Evolutionary conservation across 1,284 basidiomycete species (phyloP).

Genomic region (Anthracocystis setariae): DNA sequence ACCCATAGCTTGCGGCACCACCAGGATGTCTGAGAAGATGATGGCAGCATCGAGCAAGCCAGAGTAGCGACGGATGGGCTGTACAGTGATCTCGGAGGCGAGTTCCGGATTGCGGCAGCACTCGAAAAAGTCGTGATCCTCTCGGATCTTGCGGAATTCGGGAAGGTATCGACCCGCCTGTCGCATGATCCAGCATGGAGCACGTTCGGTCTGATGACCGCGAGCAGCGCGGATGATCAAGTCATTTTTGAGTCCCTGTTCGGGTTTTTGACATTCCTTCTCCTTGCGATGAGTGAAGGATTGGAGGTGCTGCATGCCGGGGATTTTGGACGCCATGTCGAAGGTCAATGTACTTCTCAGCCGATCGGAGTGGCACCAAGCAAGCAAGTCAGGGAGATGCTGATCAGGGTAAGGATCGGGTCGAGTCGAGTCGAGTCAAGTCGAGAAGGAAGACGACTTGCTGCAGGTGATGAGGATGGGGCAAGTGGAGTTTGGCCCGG

Average conservation of each 20-base stretch:
- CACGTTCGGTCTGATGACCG: constrained; percentile 86
- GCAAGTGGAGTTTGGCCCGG: background rate
- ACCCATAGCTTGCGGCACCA: constrained; percentile 68
- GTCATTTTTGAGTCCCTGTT: constrained; percentile 79
- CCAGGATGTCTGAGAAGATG: constrained; percentile 67
- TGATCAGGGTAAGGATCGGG: background rate
- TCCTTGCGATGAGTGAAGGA: constrained; percentile 55
- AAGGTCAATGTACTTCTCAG: background rate
- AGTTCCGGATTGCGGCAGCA: constrained; percentile 65
- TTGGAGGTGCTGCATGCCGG: constrained; percentile 55
- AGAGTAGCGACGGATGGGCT: constrained; percentile 65
- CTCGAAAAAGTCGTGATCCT: constrained; percentile 66
- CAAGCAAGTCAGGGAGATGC: background rate
- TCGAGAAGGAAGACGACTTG: background rate
- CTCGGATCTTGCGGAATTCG: constrained; percentile 67
- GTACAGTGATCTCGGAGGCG: constrained; percentile 66
- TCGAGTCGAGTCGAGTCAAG: background rate
- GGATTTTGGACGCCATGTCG: constrained; percentile 53
- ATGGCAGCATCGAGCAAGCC: constrained; percentile 66
- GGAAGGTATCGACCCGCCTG: constrained; percentile 96
- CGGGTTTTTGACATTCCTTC: constrained; percentile 47
- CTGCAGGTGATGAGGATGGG: background rate
- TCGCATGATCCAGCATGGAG: constrained; percentile 99
- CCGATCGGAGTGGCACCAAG: background rate
- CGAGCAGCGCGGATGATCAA: constrained; percentile 86